Conservation (phyloP, 2,329 filamentous ascomycete species). For the Claviceps africana region DNA sequence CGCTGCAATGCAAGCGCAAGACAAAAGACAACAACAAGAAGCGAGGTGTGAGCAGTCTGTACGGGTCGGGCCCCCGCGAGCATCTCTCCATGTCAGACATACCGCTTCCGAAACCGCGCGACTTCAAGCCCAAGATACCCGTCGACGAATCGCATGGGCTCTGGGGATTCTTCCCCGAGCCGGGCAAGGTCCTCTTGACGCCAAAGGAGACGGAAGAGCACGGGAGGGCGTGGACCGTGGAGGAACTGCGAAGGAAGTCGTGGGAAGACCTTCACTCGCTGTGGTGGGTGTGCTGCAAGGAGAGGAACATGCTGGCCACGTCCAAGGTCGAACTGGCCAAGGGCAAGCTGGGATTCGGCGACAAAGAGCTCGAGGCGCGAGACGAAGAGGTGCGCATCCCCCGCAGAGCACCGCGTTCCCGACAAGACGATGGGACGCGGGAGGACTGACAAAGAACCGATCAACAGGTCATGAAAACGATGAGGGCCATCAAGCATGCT, state of each 20-base stretch:
- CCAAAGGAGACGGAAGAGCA: conserved; percentile 58
- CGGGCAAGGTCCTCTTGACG: conserved; percentile 52
- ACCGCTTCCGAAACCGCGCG: conserved; percentile 55
- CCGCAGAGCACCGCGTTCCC: background rate
- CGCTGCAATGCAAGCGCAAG: conserved; percentile 33
- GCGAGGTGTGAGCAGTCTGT: conserved; percentile 70
- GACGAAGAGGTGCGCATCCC: conserved; percentile 47
- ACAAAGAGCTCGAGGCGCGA: conserved; percentile 49
- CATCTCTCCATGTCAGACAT: conserved; percentile 60
- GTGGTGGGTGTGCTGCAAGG: conserved; percentile 90
- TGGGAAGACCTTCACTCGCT: conserved; percentile 87
- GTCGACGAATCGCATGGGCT: conserved; percentile 70
- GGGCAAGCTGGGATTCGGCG: conserved; percentile 59
- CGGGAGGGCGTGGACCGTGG: conserved; percentile 70
- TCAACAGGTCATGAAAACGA: conserved; percentile 57
- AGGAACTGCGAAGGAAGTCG: conserved; percentile 76
- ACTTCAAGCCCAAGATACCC: conserved; percentile 42
- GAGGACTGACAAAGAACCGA: conserved; percentile 7
- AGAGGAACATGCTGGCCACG: conserved; percentile 81
- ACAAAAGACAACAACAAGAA: conserved; percentile 61
- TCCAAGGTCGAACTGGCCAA: conserved; percentile 54
- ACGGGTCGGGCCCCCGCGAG: conserved; percentile 60
- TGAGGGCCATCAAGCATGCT: conserved; percentile 69
- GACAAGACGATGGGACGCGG: too few species aligned
- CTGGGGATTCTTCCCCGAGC: conserved; percentile 76